These are phyloP conservation scores for Metschnikowia lochheadii DNA, from an alignment of 805 yeast species.

Conservation along the genomic window DNA sequence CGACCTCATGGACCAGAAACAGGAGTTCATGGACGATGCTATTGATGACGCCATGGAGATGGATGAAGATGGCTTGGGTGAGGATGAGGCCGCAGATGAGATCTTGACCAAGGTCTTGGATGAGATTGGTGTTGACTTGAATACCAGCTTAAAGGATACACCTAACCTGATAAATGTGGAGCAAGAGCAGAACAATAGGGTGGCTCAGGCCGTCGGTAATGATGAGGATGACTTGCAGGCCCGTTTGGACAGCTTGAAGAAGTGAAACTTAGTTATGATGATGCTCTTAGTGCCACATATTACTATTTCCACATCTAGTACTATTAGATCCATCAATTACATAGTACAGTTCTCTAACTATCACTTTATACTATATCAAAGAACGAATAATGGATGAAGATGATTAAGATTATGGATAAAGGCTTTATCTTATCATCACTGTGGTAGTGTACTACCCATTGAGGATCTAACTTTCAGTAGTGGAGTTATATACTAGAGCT, in stretches of 20 bases:
- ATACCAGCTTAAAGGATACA: constrained; percentile 43
- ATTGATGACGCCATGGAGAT: constrained; percentile 95
- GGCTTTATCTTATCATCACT: no score
- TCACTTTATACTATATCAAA: no score
- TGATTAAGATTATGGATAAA: no score
- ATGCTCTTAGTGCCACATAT: neutral
- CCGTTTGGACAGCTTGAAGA: constrained; percentile 74
- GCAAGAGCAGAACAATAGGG: constrained; percentile 23
- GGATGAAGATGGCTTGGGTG: constrained; percentile 66
- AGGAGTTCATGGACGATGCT: constrained; percentile 98
- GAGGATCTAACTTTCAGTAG: neutral
- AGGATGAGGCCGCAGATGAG: constrained; percentile 87
- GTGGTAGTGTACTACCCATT: no score
- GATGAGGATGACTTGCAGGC: constrained; percentile 88
- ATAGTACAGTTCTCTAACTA: no score
- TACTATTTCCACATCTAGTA: no score
- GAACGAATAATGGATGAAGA: no score
- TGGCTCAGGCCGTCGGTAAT: constrained; percentile 55
- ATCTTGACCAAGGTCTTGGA: constrained; percentile 88
- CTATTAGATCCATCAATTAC: no score
- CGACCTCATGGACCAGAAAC: constrained; percentile 97
- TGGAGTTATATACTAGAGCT: neutral
- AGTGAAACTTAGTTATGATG: neutral
- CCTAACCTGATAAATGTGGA: constrained; percentile 33
- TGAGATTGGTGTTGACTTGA: constrained; percentile 89